Percentiles rank a stretch among this genome's conserved stretches.
phyloP scores from a whole-genome alignment of 1,284 basidiomycete species.

The Rhodotorula sp. region DNA sequence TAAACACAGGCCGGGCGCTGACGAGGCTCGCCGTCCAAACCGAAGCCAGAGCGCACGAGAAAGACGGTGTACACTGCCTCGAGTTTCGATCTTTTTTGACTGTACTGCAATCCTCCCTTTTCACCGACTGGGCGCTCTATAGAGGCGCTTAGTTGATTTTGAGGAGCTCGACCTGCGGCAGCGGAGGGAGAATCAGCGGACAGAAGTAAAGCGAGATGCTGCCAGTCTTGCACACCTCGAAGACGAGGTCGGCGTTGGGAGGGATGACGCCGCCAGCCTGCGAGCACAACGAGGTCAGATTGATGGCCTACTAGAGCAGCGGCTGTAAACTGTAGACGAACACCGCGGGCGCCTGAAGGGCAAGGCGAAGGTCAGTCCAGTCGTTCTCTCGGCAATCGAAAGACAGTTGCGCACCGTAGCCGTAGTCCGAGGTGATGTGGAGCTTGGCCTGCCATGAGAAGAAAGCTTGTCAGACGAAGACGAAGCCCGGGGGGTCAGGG shows the following conservation, averaged over 20 bases:
- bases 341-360: no score
- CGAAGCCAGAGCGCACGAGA: no score
- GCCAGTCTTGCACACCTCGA: conserved; percentile 1
- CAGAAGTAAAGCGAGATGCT: conserved; percentile 11
- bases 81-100: no score
- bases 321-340: background rate
- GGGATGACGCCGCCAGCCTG: conserved; percentile 46
- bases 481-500: no score
- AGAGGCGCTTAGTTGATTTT: conserved; percentile 47
- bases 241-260: conserved; percentile 41
- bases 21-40: no score
- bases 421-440: conserved; percentile 49
- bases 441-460: conserved; percentile 13
- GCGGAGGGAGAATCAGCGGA: background rate
- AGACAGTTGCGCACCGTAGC: background rate
- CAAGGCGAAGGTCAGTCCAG: no score
- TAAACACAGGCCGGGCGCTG: no score
- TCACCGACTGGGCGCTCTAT: no score
- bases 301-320: conserved; percentile 44
- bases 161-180: conserved; percentile 51
- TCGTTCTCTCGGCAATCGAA: no score
- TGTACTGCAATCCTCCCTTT: background rate
- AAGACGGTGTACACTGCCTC: background rate
- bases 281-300: conserved; percentile 17
- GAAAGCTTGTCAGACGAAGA: no score